These are phyloP conservation scores for Ceratocystis eucalypticola DNA, from an alignment of 2,329 filamentous ascomycete genomes.

Conservation along the genomic window DNA sequence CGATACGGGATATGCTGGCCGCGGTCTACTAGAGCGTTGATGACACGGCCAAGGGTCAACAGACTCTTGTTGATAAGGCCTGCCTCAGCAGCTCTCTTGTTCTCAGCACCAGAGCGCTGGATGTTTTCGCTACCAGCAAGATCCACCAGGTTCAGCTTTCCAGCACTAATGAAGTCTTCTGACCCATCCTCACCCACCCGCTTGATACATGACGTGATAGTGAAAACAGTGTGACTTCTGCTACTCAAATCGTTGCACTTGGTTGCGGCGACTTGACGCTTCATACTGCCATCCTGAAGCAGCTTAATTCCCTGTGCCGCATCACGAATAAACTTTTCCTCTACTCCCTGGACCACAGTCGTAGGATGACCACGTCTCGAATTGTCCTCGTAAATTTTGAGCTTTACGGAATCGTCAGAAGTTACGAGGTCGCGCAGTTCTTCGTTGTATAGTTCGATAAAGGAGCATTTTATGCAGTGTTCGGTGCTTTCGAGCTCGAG, in stretches of 20 bases:
- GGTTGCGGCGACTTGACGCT: conserved; percentile 96
- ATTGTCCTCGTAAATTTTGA: conserved; percentile 92
- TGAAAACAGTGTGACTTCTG: conserved; percentile 94
- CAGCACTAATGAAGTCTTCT: conserved; percentile 78
- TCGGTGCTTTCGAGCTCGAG: conserved; percentile 68
- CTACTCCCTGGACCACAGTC: conserved; percentile 93
- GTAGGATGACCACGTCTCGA: conserved; percentile 71
- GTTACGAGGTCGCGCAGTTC: conserved; percentile 84
- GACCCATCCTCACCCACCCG: conserved; percentile 66
- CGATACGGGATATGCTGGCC: conserved; percentile 78
- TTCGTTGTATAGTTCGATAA: conserved; percentile 97
- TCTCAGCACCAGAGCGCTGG: conserved; percentile 89
- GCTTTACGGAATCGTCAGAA: conserved; percentile 64
- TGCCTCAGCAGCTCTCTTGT: conserved; percentile 91
- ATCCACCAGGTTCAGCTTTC: conserved; percentile 93
- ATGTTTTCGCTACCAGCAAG: conserved; percentile 96
- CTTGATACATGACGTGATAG: conserved; percentile 83
- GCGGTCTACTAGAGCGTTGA: conserved; percentile 90
- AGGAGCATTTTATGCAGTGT: conserved; percentile 89
- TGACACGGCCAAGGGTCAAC: conserved; percentile 85
- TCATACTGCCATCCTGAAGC: conserved; percentile 77
- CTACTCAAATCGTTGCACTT: conserved; percentile 98
- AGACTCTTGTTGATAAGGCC: conserved; percentile 97
- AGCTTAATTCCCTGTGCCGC: conserved; percentile 78
- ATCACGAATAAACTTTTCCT: conserved; percentile 81